Evolutionary conservation across 148 eudicot genomes (phyloP), one percentile per base, ranked within the genome.

Genomic region (Pharnaceum exiguum): DNA sequence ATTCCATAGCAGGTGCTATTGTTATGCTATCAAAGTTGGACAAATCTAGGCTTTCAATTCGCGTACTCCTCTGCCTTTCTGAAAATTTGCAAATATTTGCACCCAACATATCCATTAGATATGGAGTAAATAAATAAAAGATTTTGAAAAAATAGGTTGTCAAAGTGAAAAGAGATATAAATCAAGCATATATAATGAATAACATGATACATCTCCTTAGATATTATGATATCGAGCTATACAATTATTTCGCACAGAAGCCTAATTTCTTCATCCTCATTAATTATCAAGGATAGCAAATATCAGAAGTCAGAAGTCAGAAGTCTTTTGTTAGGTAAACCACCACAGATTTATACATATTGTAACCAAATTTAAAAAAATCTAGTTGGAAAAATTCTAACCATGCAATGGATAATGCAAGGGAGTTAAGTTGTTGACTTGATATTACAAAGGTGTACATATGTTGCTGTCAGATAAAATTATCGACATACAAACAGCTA

Each of bases 31-130:
- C 84, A 35, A 78, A 85, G 62, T 72, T 84, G 1, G 86, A 84
- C 11, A 90, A 72, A 59, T 84, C 80, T 3, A 86, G 71, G 35
- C 84, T 77, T 75, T 86, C 85, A 21, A 90, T 69, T 43, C 77
- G 71, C 1, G 69, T 55, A 44, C 74, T 74, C 2, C 63, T 58
- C 17, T 73, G 82, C 55, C 81, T 77, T 76, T 82, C 91, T 90
- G 97, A 66, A 44, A 66, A 36, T 44, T 65, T 16, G 48, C n/a
- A 2, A 46, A 10, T 54, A 43, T 38, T 31, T 29, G 25, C 13
- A 16, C 11, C 0, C 17, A 8, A 12, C n/a, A 25, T 24, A 27
- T 16, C 38, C 38, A 7, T 6, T 12, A 6, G 7, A 7, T 35
- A 7, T 12, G 7, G 8, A 6, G 7, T 6, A 7, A 35, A 35